Evolutionary conservation across 1,284 basidiomycete genomes (phyloP).

Genomic region (Leccinum griseonigrum): DNA sequence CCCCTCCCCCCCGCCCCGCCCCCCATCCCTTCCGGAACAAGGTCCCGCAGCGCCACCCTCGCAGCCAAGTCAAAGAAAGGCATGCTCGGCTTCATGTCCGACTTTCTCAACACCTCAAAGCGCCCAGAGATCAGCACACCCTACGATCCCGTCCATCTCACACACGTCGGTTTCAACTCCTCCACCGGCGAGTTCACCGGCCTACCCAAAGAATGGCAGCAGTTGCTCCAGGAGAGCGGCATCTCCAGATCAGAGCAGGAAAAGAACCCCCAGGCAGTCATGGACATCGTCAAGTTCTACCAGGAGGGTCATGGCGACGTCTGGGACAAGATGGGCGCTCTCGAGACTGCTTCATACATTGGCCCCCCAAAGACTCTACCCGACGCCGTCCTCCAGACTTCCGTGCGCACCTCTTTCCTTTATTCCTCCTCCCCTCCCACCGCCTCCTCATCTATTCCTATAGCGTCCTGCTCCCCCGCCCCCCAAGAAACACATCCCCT

Average conservation of each 20-base stretch:
- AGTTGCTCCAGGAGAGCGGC: slow-evolving; percentile 93
- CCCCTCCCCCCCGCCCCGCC: slow-evolving; percentile 18
- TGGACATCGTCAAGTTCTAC: slow-evolving; percentile 99
- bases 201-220: slow-evolving; percentile 98
- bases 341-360: slow-evolving; percentile 25
- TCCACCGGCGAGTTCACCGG: slow-evolving; percentile 98
- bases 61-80: slow-evolving; percentile 68
- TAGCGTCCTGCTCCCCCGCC: slow-evolving; percentile 49
- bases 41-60: slow-evolving; percentile 65
- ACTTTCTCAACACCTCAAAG: slow-evolving; percentile 79
- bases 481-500: slow-evolving; percentile 51
- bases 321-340: slow-evolving; percentile 78
- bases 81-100: slow-evolving; percentile 74
- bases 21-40: slow-evolving; percentile 35
- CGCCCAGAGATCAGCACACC: slow-evolving; percentile 95
- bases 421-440: not conserved
- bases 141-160: slow-evolving; percentile 99
- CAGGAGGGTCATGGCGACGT: slow-evolving; percentile 82
- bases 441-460: slow-evolving; percentile 5
- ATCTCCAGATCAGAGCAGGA: slow-evolving; percentile 96
- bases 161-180: slow-evolving; percentile 98
- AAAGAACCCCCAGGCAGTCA: slow-evolving; percentile 96
- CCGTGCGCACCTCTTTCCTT: slow-evolving; percentile 40
- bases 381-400: slow-evolving; percentile 50
- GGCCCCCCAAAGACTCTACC: slow-evolving; percentile 30